Base-by-base conservation (phyloP, 305 asterid genomes). In the Solanum hybrid region DNA sequence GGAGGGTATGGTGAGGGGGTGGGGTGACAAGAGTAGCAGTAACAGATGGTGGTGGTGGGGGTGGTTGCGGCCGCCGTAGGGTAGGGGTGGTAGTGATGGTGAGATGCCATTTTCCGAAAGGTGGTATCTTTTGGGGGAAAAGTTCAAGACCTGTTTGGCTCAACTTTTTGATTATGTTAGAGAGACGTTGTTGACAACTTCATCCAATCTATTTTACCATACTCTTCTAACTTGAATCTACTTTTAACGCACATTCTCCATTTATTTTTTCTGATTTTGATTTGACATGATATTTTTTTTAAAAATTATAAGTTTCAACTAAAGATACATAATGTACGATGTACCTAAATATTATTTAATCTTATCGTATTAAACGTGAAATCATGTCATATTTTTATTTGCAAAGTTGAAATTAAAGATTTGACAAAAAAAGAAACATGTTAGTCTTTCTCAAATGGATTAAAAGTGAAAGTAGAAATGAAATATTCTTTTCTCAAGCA, bases 21-120 rank as follows among this genome's bases (percentile, higher is more conserved):
- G 92, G 35, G 89, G 91, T 77, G 81, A 85, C 72, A 76, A 40
- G 87, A 46, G 85, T 77, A 90, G 89, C 56, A 85, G 27, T 34
- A 79, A 86, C 90, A 46, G 81, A 76, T 51, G 89, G 92, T 42
- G 90, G 92, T 7, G 51, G 90, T 73, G 87, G 91, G 26, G 86
- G 91, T 22, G 37, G 93, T 17, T 11, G 88, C 82, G 78, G 91
- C 88, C 79, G 90, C 26, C 42, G 90, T 34, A 87, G 42, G 42
- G 92, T 56, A 72, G 89, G 56, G 91, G 79, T 92, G 92, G 87
- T 79, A 91, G 56, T 76, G 90, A 89, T 56, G 91, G 93, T 90
- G 92, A 36, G 93, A 92, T 42, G 95, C 96, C 96, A 95, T 94
- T 86, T 88, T 14, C 86, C 66, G 89, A 69, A 64, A 34, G n/a